Evolutionary conservation across 441 rosid genomes (phyloP).

Genomic region (Euphorbia celastroides): DNA sequence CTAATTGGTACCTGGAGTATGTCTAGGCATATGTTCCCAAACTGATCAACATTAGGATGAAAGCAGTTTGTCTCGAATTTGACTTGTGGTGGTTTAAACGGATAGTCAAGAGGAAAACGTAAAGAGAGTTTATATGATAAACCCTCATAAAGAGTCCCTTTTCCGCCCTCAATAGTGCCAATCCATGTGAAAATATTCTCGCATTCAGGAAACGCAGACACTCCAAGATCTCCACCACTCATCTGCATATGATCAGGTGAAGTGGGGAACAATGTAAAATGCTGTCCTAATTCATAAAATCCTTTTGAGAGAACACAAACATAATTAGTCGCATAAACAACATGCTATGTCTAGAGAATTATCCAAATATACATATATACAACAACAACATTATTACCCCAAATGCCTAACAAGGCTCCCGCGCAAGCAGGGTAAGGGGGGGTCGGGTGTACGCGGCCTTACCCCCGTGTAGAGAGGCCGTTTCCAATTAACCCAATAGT

Average conservation of each 20-base stretch:
- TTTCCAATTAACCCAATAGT: too few relatives aligned
- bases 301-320: neutral
- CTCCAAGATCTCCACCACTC: conserved; percentile 50
- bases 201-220: conserved; percentile 58
- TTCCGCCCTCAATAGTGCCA: conserved; percentile 62
- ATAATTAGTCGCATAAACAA: too few relatives aligned
- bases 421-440: too few relatives aligned
- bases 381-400: too few relatives aligned
- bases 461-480: too few relatives aligned
- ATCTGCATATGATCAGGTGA: conserved; percentile 30
- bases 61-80: conserved; percentile 61
- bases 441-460: too few relatives aligned
- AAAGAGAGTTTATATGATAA: conserved; percentile 52
- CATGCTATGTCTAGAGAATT: neutral
- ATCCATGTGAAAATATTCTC: conserved; percentile 57
- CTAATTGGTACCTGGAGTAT: conserved; percentile 51
- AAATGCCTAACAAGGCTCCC: too few relatives aligned
- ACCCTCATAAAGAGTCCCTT: conserved; percentile 54
- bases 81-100: conserved; percentile 67
- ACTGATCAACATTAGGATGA: conserved; percentile 66
- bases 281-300: neutral
- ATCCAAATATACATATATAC: too few relatives aligned
- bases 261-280: conserved; percentile 9
- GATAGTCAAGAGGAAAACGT: conserved; percentile 52
- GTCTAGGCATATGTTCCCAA: conserved; percentile 68